Evolutionary conservation across 164 flowering plant species (phyloP).

Genomic region (Berberis vulgaris): DNA sequence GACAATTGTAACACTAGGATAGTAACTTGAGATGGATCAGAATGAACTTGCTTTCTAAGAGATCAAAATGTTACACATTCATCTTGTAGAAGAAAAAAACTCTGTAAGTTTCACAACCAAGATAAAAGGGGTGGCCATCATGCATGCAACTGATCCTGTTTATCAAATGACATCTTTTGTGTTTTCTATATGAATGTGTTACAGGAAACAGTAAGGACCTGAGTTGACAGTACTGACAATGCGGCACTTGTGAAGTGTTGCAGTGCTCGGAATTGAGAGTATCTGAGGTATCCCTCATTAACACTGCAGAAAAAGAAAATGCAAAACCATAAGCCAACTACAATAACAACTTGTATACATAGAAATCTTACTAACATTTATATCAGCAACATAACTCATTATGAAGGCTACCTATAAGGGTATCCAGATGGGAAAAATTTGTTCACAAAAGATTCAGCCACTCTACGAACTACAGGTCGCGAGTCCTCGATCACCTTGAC

Average conservation of each 20-base stretch:
- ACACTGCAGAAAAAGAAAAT: slow-evolving; percentile 47
- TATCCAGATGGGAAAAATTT: slow-evolving; percentile 92
- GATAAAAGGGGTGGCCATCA: background rate
- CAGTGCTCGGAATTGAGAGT: slow-evolving; percentile 84
- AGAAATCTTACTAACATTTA: background rate
- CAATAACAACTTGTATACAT: background rate
- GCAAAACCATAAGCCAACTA: background rate
- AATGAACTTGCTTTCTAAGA: no score
- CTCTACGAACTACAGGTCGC: slow-evolving; percentile 41
- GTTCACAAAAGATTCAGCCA: slow-evolving; percentile 68
- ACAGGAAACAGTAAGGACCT: slow-evolving; percentile 46
- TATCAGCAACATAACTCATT: background rate
- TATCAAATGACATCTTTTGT: no score
- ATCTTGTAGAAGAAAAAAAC: no score
- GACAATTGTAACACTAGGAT: background rate
- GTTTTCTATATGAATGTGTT: background rate
- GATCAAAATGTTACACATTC: no score
- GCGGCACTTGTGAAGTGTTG: slow-evolving; percentile 92
- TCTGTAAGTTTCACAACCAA: no score
- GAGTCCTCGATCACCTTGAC: slow-evolving; percentile 59
- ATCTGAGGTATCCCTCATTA: slow-evolving; percentile 84
- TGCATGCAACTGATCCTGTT: background rate
- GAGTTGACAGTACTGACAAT: slow-evolving; percentile 88
- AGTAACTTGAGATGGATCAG: background rate
- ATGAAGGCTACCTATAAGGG: slow-evolving; percentile 69